Evolutionary conservation across 2,329 filamentous ascomycete genomes (phyloP).

Genomic region (Fusarium sacchari): DNA sequence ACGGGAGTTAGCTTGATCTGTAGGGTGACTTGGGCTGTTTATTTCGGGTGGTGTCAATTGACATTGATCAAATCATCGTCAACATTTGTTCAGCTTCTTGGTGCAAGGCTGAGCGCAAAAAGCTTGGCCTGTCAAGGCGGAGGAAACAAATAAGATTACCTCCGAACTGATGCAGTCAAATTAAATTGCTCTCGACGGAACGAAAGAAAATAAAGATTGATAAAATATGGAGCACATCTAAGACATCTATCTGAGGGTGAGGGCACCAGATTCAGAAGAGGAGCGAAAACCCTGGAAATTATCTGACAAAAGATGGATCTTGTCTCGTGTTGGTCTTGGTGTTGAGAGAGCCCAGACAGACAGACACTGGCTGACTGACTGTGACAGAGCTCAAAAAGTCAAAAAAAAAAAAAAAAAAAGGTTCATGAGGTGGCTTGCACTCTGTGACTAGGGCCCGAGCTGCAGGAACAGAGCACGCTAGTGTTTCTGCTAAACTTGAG

Average conservation of each 20-base stretch:
- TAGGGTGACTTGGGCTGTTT: background rate
- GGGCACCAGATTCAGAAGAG: background rate
- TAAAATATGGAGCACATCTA: background rate
- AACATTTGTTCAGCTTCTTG: background rate
- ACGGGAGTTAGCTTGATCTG: background rate
- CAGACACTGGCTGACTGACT: background rate
- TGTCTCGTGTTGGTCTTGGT: conserved; percentile 3
- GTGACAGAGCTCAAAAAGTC: background rate
- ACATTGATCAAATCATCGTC: background rate
- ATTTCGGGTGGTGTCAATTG: background rate
- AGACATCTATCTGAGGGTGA: too few relatives aligned
- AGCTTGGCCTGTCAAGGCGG: background rate
- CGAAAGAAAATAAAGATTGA: background rate
- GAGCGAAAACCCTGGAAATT: conserved; percentile 11
- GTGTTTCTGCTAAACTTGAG: conserved; percentile 46
- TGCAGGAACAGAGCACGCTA: conserved; percentile 48
- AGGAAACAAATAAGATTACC: conserved; percentile 7
- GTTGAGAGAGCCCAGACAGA: conserved; percentile 3
- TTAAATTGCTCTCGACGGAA: conserved; percentile 2
- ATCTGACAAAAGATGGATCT: conserved; percentile 3
- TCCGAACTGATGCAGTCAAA: background rate
- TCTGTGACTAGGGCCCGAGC: conserved; percentile 24
- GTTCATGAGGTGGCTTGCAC: conserved; percentile 23
- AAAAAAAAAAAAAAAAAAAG: too few relatives aligned
- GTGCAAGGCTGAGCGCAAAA: background rate